Evolutionary conservation across 2,329 filamentous ascomycete species (phyloP).

Genomic region (Didymella lethalis): DNA sequence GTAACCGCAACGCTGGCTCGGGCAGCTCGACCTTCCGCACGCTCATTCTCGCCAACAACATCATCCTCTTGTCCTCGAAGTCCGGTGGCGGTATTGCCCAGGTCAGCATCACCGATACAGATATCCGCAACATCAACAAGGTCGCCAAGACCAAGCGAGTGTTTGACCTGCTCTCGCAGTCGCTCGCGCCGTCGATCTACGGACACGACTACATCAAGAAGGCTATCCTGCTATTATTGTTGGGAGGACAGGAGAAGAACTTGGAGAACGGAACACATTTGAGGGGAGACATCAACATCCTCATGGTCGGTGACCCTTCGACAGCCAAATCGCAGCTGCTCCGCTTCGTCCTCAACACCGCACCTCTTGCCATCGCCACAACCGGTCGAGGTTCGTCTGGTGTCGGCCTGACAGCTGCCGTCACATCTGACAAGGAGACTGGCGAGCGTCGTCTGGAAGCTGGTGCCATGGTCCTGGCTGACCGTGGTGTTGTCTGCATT

Average conservation of each 20-base stretch:
- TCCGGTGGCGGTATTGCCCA: conserved; percentile 93
- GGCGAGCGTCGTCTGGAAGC: conserved; percentile 94
- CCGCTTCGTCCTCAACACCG: conserved; percentile 96
- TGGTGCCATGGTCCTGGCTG: conserved; percentile 97
- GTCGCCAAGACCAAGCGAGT: conserved; percentile 92
- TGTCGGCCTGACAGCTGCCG: conserved; percentile 95
- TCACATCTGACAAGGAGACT: conserved; percentile 96
- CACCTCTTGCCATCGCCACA: conserved; percentile 93
- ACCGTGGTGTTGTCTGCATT: conserved; percentile 97
- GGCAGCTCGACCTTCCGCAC: conserved; percentile 96
- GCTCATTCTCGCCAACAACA: conserved; percentile 89
- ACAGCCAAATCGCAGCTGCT: conserved; percentile 98
- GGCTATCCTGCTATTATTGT: conserved; percentile 91
- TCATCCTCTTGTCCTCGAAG: conserved; percentile 94
- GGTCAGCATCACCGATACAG: conserved; percentile 90
- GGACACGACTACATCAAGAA: conserved; percentile 98
- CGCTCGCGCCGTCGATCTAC: conserved; percentile 93
- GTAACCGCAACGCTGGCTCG: conserved; percentile 89
- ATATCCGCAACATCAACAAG: conserved; percentile 99
- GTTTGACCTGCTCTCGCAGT: conserved; percentile 91
- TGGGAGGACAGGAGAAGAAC: conserved; percentile 98
- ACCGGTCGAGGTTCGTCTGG: conserved; percentile 96
- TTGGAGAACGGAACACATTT: conserved; percentile 97
- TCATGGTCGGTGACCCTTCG: conserved; percentile 98
- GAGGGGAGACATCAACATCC: conserved; percentile 97